These are phyloP conservation scores for Salvia rosmarinus DNA, from an alignment of 257 asterid genomes.

Conservation along the genomic window DNA sequence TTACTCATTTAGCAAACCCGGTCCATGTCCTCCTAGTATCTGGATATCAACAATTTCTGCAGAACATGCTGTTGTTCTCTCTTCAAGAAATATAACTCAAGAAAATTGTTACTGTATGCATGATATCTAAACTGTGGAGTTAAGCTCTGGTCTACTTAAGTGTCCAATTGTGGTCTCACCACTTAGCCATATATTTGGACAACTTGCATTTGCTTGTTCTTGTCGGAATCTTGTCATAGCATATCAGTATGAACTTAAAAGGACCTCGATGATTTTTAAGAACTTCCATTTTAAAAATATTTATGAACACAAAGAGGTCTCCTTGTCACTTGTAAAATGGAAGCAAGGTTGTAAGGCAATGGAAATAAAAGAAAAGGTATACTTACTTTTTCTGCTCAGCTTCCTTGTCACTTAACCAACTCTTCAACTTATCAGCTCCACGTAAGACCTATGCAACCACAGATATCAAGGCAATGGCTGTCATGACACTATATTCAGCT, in stretches of 20 bases:
- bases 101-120: conserved; percentile 16
- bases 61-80: background rate
- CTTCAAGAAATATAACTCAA: conserved; percentile 7
- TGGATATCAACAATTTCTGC: conserved; percentile 4
- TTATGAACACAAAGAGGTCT: background rate
- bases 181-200: background rate
- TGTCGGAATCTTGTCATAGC: background rate
- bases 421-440: conserved; percentile 78
- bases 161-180: background rate
- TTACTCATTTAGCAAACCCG: background rate
- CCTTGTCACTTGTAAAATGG: background rate
- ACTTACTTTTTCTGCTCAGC: conserved; percentile 86
- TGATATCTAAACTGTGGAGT: background rate
- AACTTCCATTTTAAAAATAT: background rate
- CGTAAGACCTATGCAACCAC: conserved; percentile 54
- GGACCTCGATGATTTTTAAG: background rate
- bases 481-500: background rate
- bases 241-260: background rate
- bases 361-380: background rate
- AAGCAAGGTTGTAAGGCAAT: background rate
- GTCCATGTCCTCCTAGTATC: background rate
- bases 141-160: conserved; percentile 5
- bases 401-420: conserved; percentile 85
- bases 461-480: conserved; percentile 17
- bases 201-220: background rate